These are phyloP conservation scores for Endoconidiophora laricicola DNA, from an alignment of 2,329 filamentous ascomycete genomes.

Conservation along the genomic window DNA sequence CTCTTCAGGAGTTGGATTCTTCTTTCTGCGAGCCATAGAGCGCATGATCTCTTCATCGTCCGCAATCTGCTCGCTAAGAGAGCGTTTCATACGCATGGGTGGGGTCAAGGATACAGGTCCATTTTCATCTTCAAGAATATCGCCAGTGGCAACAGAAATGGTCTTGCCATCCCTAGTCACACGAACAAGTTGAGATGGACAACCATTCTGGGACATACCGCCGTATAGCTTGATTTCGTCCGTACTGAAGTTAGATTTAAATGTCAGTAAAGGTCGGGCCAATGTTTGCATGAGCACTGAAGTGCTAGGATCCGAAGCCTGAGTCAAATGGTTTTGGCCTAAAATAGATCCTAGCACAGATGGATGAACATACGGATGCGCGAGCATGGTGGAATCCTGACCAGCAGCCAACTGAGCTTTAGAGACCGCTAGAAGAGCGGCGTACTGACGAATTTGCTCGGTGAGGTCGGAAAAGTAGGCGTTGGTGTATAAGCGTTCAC, in stretches of 20 bases:
- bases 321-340: not conserved
- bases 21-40: conserved; percentile 91
- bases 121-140: conserved; percentile 36
- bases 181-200: conserved; percentile 68
- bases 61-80: conserved; percentile 50
- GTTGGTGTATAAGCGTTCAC: conserved; percentile 83
- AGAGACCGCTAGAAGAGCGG: conserved; percentile 61
- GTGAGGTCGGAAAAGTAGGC: conserved; percentile 94
- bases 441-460: conserved; percentile 84
- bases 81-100: conserved; percentile 44
- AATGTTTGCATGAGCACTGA: not conserved
- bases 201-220: conserved; percentile 65
- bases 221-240: conserved; percentile 69
- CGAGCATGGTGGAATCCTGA: conserved; percentile 39
- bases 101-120: conserved; percentile 25
- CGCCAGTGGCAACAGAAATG: conserved; percentile 58
- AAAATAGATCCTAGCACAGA: conserved; percentile 9
- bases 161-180: conserved; percentile 65
- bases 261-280: conserved; percentile 16
- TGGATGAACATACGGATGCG: conserved; percentile 21
- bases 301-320: not conserved
- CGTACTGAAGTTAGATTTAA: conserved; percentile 19
- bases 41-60: conserved; percentile 73
- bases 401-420: conserved; percentile 39
- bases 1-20: conserved; percentile 75